These are phyloP conservation scores for Boletus insuetus DNA, from an alignment of 768 basidiomycete genomes.

Conservation along the genomic window DNA sequence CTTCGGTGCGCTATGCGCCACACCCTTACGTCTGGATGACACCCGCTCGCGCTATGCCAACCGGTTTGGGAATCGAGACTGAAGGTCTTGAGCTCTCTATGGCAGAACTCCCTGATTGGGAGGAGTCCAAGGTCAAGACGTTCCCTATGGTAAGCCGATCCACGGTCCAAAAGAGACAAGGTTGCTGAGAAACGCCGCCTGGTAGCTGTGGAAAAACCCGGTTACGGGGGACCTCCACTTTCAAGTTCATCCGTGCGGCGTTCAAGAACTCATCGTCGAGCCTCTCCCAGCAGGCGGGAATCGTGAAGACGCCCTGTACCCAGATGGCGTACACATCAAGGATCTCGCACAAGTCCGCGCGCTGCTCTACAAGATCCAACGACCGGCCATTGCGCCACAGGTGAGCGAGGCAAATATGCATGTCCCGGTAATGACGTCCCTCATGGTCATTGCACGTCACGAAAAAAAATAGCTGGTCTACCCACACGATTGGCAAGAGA, in stretches of 20 bases:
- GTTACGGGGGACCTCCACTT: conserved; percentile 79
- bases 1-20: conserved; percentile 75
- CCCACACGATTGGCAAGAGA: conserved; percentile 80
- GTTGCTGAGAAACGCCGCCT: not conserved
- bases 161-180: not conserved
- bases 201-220: conserved; percentile 89
- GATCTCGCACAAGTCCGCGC: conserved; percentile 71
- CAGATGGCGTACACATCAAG: conserved; percentile 75
- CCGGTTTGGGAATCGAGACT: conserved; percentile 78
- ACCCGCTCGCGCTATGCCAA: conserved; percentile 65
- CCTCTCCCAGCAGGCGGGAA: conserved; percentile 62
- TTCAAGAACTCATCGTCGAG: conserved; percentile 62
- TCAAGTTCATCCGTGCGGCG: conserved; percentile 87
- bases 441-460: not conserved
- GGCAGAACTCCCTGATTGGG: conserved; percentile 78
- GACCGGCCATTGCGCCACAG: conserved; percentile 81
- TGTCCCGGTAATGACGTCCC: not conserved
- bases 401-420: conserved; percentile 31
- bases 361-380: conserved; percentile 80
- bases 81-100: conserved; percentile 71
- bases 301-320: conserved; percentile 68
- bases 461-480: conserved; percentile 57
- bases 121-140: conserved; percentile 68
- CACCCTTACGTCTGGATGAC: conserved; percentile 94
- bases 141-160: conserved; percentile 54